Evolutionary conservation across 2,329 filamentous ascomycete genomes (phyloP).

Genomic region (Tolypocladium amazonense): DNA sequence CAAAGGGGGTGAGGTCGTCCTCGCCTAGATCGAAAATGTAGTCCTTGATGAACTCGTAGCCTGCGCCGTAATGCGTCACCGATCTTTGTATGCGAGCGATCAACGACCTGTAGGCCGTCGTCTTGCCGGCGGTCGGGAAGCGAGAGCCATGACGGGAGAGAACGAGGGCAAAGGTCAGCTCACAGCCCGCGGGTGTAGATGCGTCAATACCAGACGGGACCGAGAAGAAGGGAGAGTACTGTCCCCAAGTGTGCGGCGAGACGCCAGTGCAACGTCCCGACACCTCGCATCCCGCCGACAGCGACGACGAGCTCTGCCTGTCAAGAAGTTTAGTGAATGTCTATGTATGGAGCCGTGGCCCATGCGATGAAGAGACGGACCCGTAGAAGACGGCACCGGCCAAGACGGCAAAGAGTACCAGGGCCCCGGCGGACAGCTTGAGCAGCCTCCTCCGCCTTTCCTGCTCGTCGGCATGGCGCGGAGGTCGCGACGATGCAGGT

Average conservation of each 20-base stretch:
- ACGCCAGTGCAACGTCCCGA: conserved; percentile 39
- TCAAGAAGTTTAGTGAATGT: neutral
- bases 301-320: neutral
- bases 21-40: conserved; percentile 63
- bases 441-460: conserved; percentile 4
- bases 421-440: conserved; percentile 7
- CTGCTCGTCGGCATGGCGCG: neutral
- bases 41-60: conserved; percentile 58
- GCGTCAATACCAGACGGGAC: conserved; percentile 55
- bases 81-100: conserved; percentile 53
- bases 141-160: conserved; percentile 79
- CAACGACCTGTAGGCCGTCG: conserved; percentile 49
- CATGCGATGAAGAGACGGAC: conserved; percentile 1
- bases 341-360: neutral
- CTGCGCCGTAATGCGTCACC: conserved; percentile 45
- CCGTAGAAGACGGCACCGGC: conserved; percentile 6
- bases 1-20: conserved; percentile 58
- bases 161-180: conserved; percentile 68
- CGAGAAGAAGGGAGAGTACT: conserved; percentile 78
- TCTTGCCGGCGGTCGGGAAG: conserved; percentile 64
- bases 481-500: conserved; percentile 1
- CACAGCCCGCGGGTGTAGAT: conserved; percentile 55
- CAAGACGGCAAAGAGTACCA: conserved; percentile 8
- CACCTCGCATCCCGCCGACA: conserved; percentile 11
- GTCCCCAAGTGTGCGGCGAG: conserved; percentile 66